These are phyloP conservation scores for Silene latifolia DNA, from an alignment of 148 eudicot genomes.

Conservation along the genomic window DNA sequence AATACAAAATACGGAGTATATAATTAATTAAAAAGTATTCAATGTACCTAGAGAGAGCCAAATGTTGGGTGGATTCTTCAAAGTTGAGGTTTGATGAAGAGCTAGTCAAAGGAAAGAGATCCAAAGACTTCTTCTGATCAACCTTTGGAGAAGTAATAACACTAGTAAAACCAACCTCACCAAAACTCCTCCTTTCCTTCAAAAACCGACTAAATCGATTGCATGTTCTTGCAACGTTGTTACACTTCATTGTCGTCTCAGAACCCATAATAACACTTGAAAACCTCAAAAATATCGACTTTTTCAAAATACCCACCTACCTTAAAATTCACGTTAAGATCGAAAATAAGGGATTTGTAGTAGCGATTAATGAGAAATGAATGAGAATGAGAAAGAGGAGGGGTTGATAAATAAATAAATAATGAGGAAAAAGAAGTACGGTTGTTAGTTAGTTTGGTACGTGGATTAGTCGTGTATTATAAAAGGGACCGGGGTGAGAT, in stretches of 20 bases:
- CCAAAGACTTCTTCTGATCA: conserved; percentile 22
- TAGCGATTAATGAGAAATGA: no score
- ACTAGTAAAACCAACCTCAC: conserved; percentile 34
- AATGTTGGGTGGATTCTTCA: conserved; percentile 4
- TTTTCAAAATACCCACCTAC: not conserved
- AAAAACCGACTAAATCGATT: conserved; percentile 54
- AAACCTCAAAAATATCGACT: no score
- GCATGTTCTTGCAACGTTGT: conserved; percentile 40
- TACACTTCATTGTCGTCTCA: not conserved
- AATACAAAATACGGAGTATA: no score
- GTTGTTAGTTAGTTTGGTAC: not conserved
- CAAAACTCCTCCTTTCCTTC: conserved; percentile 47
- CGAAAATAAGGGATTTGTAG: not conserved
- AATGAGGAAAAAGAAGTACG: not conserved
- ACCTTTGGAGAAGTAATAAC: conserved; percentile 19
- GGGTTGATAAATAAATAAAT: not conserved
- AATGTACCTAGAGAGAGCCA: conserved; percentile 16
- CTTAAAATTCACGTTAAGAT: not conserved
- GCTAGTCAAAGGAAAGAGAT: conserved; percentile 26
- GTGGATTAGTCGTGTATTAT: not conserved
- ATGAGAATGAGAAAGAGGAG: no score
- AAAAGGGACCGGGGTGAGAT: not conserved
- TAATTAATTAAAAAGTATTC: no score
- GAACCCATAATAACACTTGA: no score
- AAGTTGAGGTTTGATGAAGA: not conserved